Percentiles rank a stretch among this genome's conserved stretches.
Conservation (phyloP, 306 rosid genomes). For the Prunus persica region DNA sequence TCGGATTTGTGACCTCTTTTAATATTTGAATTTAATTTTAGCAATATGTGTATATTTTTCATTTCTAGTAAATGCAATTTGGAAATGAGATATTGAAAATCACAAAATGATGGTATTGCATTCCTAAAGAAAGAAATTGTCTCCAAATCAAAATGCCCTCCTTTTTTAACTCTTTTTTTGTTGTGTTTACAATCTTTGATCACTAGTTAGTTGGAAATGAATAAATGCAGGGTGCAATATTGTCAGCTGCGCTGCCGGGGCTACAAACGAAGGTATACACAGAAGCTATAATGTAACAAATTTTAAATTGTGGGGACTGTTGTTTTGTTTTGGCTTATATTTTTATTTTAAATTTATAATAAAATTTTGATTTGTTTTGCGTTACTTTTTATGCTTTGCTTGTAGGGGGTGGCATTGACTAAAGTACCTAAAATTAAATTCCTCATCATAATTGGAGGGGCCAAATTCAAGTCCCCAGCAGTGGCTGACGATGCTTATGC, state of each 20-base stretch:
- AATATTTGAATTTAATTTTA: too few species aligned
- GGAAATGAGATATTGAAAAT: not conserved
- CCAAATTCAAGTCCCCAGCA: conserved; percentile 42
- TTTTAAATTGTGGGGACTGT: not conserved
- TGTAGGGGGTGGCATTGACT: conserved; percentile 66
- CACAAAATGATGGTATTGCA: not conserved
- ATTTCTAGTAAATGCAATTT: not conserved
- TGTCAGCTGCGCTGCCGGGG: conserved; percentile 64
- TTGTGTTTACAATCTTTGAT: too few species aligned
- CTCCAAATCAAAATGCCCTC: too few species aligned
- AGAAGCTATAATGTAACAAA: not conserved
- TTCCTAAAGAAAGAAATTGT: too few species aligned
- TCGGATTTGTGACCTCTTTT: too few species aligned
- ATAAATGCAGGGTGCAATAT: conserved; percentile 61
- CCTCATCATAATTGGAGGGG: conserved; percentile 78
- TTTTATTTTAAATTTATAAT: not conserved
- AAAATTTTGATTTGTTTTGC: not conserved
- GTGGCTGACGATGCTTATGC: conserved; percentile 62
- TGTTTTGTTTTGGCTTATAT: not conserved
- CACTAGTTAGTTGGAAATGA: not conserved
- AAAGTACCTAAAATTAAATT: conserved; percentile 70
- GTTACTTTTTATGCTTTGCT: not conserved
- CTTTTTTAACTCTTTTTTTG: too few species aligned
- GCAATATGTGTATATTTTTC: too few species aligned
- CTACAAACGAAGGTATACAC: conserved; percentile 68